phyloP scores from a whole-genome alignment of 2,329 filamentous ascomycete species.

The Venturia pyrina region DNA sequence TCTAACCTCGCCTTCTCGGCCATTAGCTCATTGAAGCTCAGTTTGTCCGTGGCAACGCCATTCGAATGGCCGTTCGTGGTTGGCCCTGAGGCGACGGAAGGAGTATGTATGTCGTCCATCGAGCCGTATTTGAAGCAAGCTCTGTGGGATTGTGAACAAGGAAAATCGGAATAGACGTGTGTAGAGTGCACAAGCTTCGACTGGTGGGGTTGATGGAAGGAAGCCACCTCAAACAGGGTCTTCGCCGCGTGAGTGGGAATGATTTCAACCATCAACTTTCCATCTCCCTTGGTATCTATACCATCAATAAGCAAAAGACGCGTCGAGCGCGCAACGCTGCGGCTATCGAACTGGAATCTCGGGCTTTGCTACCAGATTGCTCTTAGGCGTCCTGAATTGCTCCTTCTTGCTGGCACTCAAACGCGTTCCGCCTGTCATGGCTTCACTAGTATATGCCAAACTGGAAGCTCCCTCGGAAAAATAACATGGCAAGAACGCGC shows the following conservation, averaged over 20 bases:
- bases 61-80: constrained; percentile 52
- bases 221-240: too few species aligned
- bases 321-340: background rate
- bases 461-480: background rate
- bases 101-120: constrained; percentile 60
- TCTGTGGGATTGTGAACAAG: background rate
- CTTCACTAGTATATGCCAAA: background rate
- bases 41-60: constrained; percentile 49
- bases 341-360: background rate
- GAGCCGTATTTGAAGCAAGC: background rate
- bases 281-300: background rate
- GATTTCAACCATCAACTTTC: background rate
- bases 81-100: constrained; percentile 69
- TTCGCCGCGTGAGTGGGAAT: background rate
- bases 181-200: background rate
- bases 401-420: background rate
- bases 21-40: constrained; percentile 72
- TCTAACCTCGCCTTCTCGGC: constrained; percentile 77
- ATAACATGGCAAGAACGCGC: background rate
- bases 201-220: background rate
- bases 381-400: background rate
- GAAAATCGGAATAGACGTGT: too few species aligned
- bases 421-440: background rate
- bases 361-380: background rate
- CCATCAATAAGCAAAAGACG: background rate